A percentile compares a stretch with the other conserved stretches of the same genome.
phyloP scores from a whole-genome alignment of 2,329 filamentous ascomycete genomes.

The Pezizomycotina sp. region DNA sequence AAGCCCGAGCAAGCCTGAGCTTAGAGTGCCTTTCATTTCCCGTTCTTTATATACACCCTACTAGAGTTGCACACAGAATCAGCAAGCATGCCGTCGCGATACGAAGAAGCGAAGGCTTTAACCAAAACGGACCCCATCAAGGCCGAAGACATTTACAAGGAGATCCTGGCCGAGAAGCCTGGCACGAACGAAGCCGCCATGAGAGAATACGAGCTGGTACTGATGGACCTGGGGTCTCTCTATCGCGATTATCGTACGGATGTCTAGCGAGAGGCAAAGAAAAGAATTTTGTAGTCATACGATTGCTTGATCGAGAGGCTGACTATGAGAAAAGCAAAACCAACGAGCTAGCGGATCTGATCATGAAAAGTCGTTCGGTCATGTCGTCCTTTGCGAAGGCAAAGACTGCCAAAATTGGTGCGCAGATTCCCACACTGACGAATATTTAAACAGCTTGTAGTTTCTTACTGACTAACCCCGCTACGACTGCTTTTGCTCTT shows the following conservation, averaged over 20 bases:
- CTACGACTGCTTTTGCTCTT: not conserved
- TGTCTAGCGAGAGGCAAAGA: not conserved
- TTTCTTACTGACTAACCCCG: not conserved
- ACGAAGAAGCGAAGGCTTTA: constrained; percentile 78
- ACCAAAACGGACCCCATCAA: constrained; percentile 64
- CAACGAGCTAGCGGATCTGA: constrained; percentile 72
- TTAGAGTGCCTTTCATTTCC: too few relatives aligned
- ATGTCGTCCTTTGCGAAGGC: constrained; percentile 96
- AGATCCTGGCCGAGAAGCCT: constrained; percentile 71
- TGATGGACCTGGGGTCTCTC: constrained; percentile 78
- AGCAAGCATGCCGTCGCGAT: constrained; percentile 39
- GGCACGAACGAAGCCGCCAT: constrained; percentile 72
- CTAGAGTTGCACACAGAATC: constrained; percentile 36
- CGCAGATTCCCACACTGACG: constrained; percentile 26
- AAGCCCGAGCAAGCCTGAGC: too few relatives aligned
- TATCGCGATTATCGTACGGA: constrained; percentile 53
- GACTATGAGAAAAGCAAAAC: constrained; percentile 33
- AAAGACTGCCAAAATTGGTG: constrained; percentile 96
- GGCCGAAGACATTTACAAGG: constrained; percentile 76
- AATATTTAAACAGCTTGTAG: constrained; percentile 3
- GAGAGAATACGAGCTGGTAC: constrained; percentile 76
- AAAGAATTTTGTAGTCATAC: not conserved
- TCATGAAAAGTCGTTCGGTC: constrained; percentile 76
- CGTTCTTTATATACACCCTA: constrained; percentile 19
- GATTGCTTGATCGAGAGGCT: constrained; percentile 4